Percentiles rank a stretch among this genome's conserved stretches.
Conservation (phyloP, 2,329 filamentous ascomycete genomes). For the Phialophora verrucosa region DNA sequence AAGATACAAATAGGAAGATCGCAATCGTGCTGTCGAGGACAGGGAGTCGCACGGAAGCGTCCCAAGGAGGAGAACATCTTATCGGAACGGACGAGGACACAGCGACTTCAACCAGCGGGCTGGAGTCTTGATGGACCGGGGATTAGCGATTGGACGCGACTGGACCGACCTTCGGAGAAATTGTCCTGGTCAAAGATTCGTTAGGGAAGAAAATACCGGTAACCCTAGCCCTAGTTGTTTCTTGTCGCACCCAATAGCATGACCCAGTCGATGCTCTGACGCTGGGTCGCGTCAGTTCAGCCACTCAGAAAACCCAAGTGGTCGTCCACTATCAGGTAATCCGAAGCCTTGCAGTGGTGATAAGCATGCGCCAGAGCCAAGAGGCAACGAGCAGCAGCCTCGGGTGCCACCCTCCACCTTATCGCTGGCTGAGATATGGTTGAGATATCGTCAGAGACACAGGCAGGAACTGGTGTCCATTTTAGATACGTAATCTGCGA, state of each 20-base stretch:
- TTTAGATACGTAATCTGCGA: conserved; percentile 8
- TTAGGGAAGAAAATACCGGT: not conserved
- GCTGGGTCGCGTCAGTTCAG: not conserved
- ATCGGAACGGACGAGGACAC: not conserved
- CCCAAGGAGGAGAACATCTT: conserved; percentile 62
- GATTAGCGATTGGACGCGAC: not conserved
- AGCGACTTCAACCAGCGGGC: not conserved
- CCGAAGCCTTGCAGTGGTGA: conserved; percentile 21
- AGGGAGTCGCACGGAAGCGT: conserved; percentile 60
- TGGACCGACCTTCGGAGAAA: not conserved
- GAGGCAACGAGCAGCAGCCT: not conserved
- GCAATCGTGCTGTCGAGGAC: conserved; percentile 59
- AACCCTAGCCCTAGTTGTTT: not conserved
- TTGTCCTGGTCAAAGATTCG: not conserved
- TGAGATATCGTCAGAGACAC: conserved; percentile 10
- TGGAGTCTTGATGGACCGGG: not conserved
- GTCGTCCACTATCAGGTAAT: conserved; percentile 9
- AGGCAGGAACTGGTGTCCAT: conserved; percentile 1
- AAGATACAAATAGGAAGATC: conserved; percentile 64
- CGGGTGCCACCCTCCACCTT: conserved; percentile 13
- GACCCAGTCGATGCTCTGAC: not conserved
- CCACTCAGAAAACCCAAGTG: not conserved
- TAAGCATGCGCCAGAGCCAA: conserved; percentile 8
- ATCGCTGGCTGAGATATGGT: conserved; percentile 15
- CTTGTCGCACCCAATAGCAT: not conserved